A percentile compares a stretch with the other conserved stretches of the same genome.
Conservation (phyloP, 805 yeast genomes). For the Saccharomyces jurei region DNA sequence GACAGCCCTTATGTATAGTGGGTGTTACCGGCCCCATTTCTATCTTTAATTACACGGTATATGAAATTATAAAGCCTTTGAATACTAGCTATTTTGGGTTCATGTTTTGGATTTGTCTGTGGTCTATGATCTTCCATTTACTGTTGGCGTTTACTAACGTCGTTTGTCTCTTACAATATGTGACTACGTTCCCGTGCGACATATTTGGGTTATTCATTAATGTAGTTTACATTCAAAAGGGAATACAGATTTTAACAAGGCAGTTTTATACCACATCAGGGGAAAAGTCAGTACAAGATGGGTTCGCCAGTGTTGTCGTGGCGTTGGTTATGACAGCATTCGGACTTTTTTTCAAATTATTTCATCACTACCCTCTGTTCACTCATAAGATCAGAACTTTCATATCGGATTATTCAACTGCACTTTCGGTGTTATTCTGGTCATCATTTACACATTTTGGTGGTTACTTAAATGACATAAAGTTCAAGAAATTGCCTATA, state of each 20-base stretch:
- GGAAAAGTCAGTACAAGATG: slow-evolving; percentile 35
- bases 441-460: slow-evolving; percentile 92
- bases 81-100: slow-evolving; percentile 65
- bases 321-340: slow-evolving; percentile 68
- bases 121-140: slow-evolving; percentile 82
- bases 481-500: slow-evolving; percentile 58
- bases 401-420: slow-evolving; percentile 80
- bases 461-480: slow-evolving; percentile 51
- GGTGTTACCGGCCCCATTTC: slow-evolving; percentile 97
- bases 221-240: slow-evolving; percentile 81
- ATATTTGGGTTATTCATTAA: slow-evolving; percentile 89
- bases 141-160: slow-evolving; percentile 61
- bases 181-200: slow-evolving; percentile 80
- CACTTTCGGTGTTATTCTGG: slow-evolving; percentile 76
- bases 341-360: slow-evolving; percentile 58
- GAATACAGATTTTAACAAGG: slow-evolving; percentile 66
- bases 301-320: slow-evolving; percentile 68
- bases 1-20: slow-evolving; percentile 90
- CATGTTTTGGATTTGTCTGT: slow-evolving; percentile 91
- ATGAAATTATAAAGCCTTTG: slow-evolving; percentile 29
- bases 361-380: slow-evolving; percentile 49
- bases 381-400: slow-evolving; percentile 54
- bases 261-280: slow-evolving; percentile 48
- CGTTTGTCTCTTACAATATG: slow-evolving; percentile 57
- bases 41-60: slow-evolving; percentile 83